phyloP scores from a whole-genome alignment of 805 yeast species.

The Monosporozyma yasuniensis region DNA sequence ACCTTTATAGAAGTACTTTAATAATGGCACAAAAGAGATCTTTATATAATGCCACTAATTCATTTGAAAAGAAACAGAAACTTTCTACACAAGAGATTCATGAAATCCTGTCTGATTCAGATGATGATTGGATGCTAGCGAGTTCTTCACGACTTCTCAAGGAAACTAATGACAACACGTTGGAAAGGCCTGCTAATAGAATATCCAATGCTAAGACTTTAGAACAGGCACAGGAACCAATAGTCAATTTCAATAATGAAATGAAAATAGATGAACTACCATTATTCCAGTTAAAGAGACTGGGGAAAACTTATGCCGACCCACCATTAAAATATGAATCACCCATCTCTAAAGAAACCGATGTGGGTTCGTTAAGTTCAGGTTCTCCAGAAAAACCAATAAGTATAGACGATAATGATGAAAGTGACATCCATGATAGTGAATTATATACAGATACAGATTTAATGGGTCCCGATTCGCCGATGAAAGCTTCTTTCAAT shows the following conservation, averaged over 20 bases:
- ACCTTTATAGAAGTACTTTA: not conserved
- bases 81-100: conserved; percentile 4
- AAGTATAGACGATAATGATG: not conserved
- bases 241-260: not conserved
- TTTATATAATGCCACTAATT: not conserved
- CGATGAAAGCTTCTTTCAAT: not conserved
- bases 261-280: not conserved
- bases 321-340: not conserved
- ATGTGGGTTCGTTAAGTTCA: not conserved
- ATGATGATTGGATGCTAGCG: conserved; percentile 13
- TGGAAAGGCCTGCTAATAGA: not conserved
- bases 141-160: too few species aligned
- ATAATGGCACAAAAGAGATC: not conserved
- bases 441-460: not conserved
- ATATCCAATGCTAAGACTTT: not conserved
- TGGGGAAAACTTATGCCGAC: not conserved
- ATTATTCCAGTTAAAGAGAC: not conserved
- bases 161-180: not conserved
- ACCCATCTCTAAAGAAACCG: not conserved
- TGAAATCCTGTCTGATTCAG: conserved; percentile 7
- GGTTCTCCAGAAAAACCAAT: not conserved
- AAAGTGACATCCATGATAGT: not conserved
- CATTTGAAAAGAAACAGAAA: conserved; percentile 4
- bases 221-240: not conserved
- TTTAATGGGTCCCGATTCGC: not conserved